Evolutionary conservation across 768 basidiomycete species (phyloP).

Genomic region (Hemileccinum rubropunctum): DNA sequence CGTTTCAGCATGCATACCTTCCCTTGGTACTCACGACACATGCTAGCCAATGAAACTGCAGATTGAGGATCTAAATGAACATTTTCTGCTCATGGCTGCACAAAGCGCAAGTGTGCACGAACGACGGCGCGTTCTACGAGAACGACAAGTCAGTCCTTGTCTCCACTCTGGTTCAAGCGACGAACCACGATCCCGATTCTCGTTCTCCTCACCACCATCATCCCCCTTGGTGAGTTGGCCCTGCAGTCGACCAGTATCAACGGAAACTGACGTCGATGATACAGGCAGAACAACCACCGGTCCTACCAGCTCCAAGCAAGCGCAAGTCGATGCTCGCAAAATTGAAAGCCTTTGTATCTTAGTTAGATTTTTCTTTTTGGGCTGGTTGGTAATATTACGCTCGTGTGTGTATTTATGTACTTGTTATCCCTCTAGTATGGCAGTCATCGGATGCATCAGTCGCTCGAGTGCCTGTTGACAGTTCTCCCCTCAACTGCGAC

Average conservation of each 20-base stretch:
- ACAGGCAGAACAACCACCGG: conserved; percentile 4
- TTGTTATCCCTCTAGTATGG: not conserved
- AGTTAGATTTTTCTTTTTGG: too few species aligned
- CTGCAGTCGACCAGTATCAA: not conserved
- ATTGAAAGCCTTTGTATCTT: conserved; percentile 8
- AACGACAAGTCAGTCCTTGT: not conserved
- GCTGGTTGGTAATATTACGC: too few species aligned
- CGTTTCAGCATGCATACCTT: not conserved
- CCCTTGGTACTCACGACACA: not conserved
- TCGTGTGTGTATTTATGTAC: not conserved
- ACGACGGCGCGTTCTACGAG: conserved; percentile 14
- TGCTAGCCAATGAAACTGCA: not conserved
- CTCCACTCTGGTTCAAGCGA: conserved; percentile 7
- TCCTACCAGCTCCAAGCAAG: not conserved
- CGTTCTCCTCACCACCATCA: conserved; percentile 12
- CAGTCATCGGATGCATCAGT: too few species aligned
- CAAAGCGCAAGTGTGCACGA: conserved; percentile 20
- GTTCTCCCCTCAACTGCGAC: conserved; percentile 1
- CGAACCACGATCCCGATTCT: conserved; percentile 23
- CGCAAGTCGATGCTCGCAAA: conserved; percentile 17
- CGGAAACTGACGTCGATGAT: not conserved
- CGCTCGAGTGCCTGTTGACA: too few species aligned
- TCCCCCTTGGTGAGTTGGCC: conserved; percentile 17
- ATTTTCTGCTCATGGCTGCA: conserved; percentile 13
- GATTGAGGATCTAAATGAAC: conserved; percentile 2